These are phyloP conservation scores for Phanerodontia chrysosporium DNA, from an alignment of 768 basidiomycete genomes.

Conservation along the genomic window DNA sequence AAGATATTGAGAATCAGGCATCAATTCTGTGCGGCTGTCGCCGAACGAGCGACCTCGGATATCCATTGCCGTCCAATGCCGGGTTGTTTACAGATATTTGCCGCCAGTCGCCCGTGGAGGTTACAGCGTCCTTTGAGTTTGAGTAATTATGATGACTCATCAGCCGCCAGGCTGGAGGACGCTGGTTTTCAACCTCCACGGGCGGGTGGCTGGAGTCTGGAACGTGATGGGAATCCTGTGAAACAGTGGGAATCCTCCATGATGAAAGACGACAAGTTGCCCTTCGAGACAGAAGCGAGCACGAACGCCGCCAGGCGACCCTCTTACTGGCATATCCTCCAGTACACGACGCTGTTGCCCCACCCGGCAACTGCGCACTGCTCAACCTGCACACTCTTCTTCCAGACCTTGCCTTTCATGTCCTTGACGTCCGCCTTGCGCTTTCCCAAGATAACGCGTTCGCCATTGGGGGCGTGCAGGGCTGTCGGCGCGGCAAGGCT, in stretches of 20 bases:
- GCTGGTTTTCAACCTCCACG: too few species aligned
- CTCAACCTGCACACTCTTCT: slow-evolving; percentile 55
- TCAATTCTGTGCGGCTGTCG: too few species aligned
- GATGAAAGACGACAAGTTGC: not conserved
- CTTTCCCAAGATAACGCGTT: slow-evolving; percentile 54
- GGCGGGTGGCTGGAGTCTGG: too few species aligned
- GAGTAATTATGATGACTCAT: too few species aligned
- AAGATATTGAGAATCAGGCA: too few species aligned
- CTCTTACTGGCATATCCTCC: slow-evolving; percentile 44
- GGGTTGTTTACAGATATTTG: too few species aligned
- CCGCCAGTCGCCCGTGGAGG: too few species aligned
- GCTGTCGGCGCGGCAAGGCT: slow-evolving; percentile 51
- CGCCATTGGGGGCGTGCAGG: slow-evolving; percentile 48
- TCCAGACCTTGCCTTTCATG: slow-evolving; percentile 56
- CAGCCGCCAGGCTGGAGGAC: too few species aligned
- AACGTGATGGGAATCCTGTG: not conserved
- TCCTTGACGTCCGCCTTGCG: slow-evolving; percentile 51
- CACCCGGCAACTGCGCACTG: slow-evolving; percentile 62
- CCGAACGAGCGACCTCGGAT: too few species aligned
- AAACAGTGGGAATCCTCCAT: not conserved
- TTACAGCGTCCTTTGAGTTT: too few species aligned
- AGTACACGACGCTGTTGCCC: slow-evolving; percentile 64
- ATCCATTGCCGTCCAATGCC: too few species aligned
- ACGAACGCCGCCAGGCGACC: not conserved
- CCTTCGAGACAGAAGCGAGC: not conserved